Base-by-base conservation (phyloP, 345 rosid genomes). In the Eutrema yunnanense region DNA sequence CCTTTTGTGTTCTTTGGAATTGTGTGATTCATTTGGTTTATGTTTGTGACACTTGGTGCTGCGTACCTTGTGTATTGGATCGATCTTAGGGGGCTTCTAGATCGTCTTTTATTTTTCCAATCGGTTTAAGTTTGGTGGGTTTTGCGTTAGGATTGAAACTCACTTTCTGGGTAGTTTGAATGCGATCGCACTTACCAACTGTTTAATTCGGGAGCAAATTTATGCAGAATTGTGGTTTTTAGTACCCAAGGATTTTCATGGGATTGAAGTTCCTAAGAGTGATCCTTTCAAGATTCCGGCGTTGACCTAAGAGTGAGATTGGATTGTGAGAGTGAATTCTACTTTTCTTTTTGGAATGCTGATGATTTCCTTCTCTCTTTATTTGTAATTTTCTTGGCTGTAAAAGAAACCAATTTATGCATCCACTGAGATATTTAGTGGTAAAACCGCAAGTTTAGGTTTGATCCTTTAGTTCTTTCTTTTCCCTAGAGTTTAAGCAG, bases 401-500 rank as follows among this genome's bases (percentile, higher is more conserved):
- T 16, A 12, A 22, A 73, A 47, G 62, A 13, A 60, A 76, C 78
- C 78, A 73, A 73, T 84, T 72, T 80, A 71, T 79, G 81, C 50
- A 6, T 43, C 5, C 6, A 29, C 3, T 52, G 76, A 46, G 10
- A 43, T 67, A 43, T 51, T 56, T 80, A 62, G 40, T 74, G 69
- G 62, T 30, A 6, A 70, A 75, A 70, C 76, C 65, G 27, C 61
- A 63, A 83, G 81, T 67, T 43, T 44, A 75, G 86, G 81, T 82
- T 81, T 78, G 76, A 57, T 66, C 60, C 52, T 38, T 29, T 38
- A 43, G 57, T 34, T 43, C n/a, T 14, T 42, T 63, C 2, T 11
- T 42, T 14, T 11, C 36, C 34, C 1, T 47, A 60, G 59, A 60
- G 16, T 52, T 79, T 14, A 32, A 69, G 36, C 55, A 36, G 9